These are phyloP conservation scores for Syzygium oleosum DNA, from an alignment of 345 rosid genomes.

Conservation along the genomic window DNA sequence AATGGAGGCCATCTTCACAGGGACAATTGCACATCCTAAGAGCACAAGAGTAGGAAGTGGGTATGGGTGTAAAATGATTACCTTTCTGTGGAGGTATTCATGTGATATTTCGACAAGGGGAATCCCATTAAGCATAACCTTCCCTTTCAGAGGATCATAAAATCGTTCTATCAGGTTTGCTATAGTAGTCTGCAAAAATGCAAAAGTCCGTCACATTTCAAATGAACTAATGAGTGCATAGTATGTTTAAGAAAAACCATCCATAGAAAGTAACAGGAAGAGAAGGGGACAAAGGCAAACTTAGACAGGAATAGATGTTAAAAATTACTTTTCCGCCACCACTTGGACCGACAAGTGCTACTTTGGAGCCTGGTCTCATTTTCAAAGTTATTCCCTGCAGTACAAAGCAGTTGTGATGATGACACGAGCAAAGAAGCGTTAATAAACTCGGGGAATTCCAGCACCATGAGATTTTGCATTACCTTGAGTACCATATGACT, in stretches of 20 bases:
- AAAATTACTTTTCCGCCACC: conserved; percentile 90
- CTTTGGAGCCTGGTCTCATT: conserved; percentile 75
- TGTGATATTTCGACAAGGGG: conserved; percentile 76
- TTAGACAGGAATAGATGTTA: neutral
- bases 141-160: conserved; percentile 83
- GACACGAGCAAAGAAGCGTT: neutral
- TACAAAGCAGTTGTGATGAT: neutral
- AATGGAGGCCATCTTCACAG: neutral
- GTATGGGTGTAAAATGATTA: conserved; percentile 1
- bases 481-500: conserved; percentile 91
- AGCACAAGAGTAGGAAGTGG: neutral
- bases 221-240: neutral
- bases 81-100: conserved; percentile 73
- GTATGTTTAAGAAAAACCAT: neutral
- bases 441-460: neutral
- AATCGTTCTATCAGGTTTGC: conserved; percentile 91
- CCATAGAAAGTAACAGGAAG: neutral
- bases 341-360: conserved; percentile 95
- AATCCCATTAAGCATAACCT: conserved; percentile 68
- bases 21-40: neutral
- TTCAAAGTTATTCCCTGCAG: conserved; percentile 81
- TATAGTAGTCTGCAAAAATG: conserved; percentile 73
- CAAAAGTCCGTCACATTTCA: neutral
- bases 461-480: neutral
- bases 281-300: neutral